Conservation (phyloP, 306 rosid species). For the Macrotyloma uniflorum region DNA sequence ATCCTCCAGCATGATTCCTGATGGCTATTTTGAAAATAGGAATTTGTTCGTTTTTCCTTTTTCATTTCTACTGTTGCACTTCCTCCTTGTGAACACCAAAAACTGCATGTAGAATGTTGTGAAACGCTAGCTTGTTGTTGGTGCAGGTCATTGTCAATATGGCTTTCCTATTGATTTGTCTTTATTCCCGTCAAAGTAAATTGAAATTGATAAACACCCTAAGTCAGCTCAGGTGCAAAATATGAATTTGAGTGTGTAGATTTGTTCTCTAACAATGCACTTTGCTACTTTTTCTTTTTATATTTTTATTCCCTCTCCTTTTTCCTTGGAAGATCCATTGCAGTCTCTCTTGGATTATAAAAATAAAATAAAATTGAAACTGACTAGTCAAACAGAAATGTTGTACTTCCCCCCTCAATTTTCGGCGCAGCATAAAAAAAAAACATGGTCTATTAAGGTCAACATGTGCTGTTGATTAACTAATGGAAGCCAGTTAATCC, state of each 20-base stretch:
- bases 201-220: neutral
- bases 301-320: neutral
- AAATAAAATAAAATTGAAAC: neutral
- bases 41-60: neutral
- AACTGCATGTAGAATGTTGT: conserved; percentile 20
- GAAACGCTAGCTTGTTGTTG: conserved; percentile 20
- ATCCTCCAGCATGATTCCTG: conserved; percentile 56
- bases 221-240: neutral
- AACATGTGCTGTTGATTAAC: conserved; percentile 3
- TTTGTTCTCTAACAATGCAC: neutral
- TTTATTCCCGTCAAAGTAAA: neutral
- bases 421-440: neutral
- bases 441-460: neutral
- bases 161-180: neutral
- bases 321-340: neutral
- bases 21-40: conserved; percentile 10
- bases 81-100: conserved; percentile 24
- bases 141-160: neutral
- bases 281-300: neutral
- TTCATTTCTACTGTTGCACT: neutral
- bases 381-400: neutral
- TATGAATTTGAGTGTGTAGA: neutral
- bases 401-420: neutral
- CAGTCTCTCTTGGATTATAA: neutral
- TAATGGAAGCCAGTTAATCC: neutral